These are phyloP conservation scores for Diplodia mutila DNA, from an alignment of 2,329 filamentous ascomycete genomes.

Conservation along the genomic window DNA sequence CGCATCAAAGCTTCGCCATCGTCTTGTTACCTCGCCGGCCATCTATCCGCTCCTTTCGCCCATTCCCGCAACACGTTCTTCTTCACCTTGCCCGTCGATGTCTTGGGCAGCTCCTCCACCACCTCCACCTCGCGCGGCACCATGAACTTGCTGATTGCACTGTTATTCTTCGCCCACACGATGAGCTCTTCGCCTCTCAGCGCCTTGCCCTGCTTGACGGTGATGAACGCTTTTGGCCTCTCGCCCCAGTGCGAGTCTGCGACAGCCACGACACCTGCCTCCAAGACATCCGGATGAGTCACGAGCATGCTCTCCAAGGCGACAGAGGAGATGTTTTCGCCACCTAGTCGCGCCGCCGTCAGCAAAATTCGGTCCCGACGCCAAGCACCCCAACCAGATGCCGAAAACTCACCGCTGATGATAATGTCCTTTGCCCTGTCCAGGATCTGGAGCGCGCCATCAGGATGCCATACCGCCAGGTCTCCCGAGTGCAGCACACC, in stretches of 20 bases:
- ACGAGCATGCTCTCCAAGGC: conserved; percentile 88
- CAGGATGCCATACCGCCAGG: conserved; percentile 88
- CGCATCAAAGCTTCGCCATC: conserved; percentile 21
- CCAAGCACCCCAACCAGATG: not conserved
- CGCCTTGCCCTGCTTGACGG: conserved; percentile 68
- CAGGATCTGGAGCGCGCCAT: conserved; percentile 88
- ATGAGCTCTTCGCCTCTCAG: conserved; percentile 72
- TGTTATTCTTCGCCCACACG: conserved; percentile 80
- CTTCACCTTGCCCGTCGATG: conserved; percentile 92
- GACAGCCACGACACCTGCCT: conserved; percentile 88
- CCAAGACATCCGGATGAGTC: conserved; percentile 84
- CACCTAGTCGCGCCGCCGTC: conserved; percentile 60
- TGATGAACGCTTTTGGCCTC: conserved; percentile 91
- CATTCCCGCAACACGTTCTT: conserved; percentile 92
- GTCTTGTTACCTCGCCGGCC: conserved; percentile 13
- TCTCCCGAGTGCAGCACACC: conserved; percentile 89
- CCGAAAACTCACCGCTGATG: conserved; percentile 72
- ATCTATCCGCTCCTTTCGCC: conserved; percentile 61
- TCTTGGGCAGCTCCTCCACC: conserved; percentile 89
- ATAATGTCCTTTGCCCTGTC: conserved; percentile 98
- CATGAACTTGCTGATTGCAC: conserved; percentile 90
- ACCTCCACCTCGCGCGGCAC: conserved; percentile 73
- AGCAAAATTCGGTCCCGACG: not conserved
- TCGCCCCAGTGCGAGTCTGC: conserved; percentile 93
- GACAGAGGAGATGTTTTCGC: conserved; percentile 95